Evolutionary conservation across 2,329 filamentous ascomycete genomes (phyloP).

Genomic region (Exophiala aquamarina): DNA sequence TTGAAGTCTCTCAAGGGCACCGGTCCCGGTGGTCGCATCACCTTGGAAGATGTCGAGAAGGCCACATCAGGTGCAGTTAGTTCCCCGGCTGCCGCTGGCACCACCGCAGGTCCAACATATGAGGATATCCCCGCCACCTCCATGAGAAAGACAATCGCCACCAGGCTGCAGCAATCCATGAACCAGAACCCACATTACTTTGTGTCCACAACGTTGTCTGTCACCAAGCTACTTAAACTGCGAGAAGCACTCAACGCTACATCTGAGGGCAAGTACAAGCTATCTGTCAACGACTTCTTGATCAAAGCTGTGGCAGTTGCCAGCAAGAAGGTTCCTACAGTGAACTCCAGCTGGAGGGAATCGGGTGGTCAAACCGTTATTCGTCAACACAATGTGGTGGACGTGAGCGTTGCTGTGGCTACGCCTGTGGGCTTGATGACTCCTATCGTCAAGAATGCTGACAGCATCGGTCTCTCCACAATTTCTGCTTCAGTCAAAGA

Average conservation of each 20-base stretch:
- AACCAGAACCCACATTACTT: slow-evolving; percentile 98
- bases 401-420: slow-evolving; percentile 93
- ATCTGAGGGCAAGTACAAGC: slow-evolving; percentile 92
- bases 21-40: slow-evolving; percentile 82
- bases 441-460: slow-evolving; percentile 89
- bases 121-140: slow-evolving; percentile 80
- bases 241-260: slow-evolving; percentile 88
- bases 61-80: slow-evolving; percentile 58
- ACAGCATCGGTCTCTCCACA: slow-evolving; percentile 78
- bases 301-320: slow-evolving; percentile 93
- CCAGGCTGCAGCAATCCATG: slow-evolving; percentile 82
- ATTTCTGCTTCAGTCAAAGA: slow-evolving; percentile 93
- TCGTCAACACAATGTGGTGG: slow-evolving; percentile 88
- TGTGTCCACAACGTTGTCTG: slow-evolving; percentile 85
- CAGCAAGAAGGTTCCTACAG: slow-evolving; percentile 88
- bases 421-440: slow-evolving; percentile 95
- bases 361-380: slow-evolving; percentile 76
- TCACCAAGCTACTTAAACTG: slow-evolving; percentile 92
- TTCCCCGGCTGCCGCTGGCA: slow-evolving; percentile 47
- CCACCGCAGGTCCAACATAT: slow-evolving; percentile 65
- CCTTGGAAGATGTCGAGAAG: slow-evolving; percentile 91
- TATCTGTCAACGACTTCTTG: slow-evolving; percentile 99
- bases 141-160: slow-evolving; percentile 98
- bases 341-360: slow-evolving; percentile 90
- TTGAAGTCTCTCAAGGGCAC: slow-evolving; percentile 80